Evolutionary conservation across 768 basidiomycete species (phyloP).

Genomic region (Rhodotorula taiwanensis): DNA sequence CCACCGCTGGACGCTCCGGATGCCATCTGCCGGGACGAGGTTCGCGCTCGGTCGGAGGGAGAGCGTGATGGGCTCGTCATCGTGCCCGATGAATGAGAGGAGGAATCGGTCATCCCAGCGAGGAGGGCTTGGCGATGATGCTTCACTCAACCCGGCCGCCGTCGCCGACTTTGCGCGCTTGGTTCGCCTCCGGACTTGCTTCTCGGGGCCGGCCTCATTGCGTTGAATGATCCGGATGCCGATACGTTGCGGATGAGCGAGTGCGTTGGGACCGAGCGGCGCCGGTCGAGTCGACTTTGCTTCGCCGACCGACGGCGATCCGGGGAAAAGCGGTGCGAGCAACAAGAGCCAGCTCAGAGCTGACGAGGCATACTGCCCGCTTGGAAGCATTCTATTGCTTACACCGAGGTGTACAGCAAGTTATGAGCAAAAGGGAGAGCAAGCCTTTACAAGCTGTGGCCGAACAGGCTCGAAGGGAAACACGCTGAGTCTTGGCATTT

Average conservation of each 20-base stretch:
- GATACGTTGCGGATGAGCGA: slow-evolving; percentile 17
- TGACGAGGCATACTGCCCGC: neutral
- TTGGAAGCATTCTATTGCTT: no score
- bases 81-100: slow-evolving; percentile 17
- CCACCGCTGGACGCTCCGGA: slow-evolving; percentile 5
- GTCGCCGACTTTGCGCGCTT: no score
- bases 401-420: no score
- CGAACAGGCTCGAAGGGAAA: no score
- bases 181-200: neutral
- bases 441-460: no score
- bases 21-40: slow-evolving; percentile 22
- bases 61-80: slow-evolving; percentile 15
- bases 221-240: slow-evolving; percentile 12
- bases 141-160: no score
- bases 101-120: slow-evolving; percentile 29
- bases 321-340: neutral
- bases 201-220: neutral
- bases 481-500: no score
- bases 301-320: neutral
- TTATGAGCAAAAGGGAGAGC: neutral
- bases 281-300: neutral
- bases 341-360: neutral
- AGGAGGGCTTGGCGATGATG: neutral
- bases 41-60: slow-evolving; percentile 16
- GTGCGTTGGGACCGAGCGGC: slow-evolving; percentile 17